Conservation (phyloP, 1,284 basidiomycete genomes). For the Malassezia restricta region DNA sequence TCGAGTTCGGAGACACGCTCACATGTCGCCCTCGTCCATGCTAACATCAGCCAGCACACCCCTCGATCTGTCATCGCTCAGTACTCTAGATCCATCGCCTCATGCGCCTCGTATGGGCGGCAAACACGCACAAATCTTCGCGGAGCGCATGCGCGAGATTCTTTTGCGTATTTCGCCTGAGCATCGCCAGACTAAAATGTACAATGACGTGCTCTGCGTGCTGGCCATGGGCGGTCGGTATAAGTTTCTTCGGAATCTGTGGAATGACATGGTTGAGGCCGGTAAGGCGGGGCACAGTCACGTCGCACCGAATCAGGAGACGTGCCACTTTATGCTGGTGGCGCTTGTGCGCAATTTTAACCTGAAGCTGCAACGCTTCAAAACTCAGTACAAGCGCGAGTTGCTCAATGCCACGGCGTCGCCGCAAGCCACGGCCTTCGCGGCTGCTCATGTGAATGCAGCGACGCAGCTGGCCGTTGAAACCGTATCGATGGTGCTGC, state of each 20-base stretch:
- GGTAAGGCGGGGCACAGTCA: background rate
- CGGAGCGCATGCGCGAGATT: constrained; percentile 2
- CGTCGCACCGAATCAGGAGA: constrained; percentile 18
- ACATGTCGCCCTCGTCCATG: background rate
- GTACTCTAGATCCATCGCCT: constrained; percentile 1
- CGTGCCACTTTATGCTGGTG: constrained; percentile 31
- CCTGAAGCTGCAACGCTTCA: constrained; percentile 18
- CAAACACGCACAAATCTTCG: background rate
- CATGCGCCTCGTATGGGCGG: constrained; percentile 6
- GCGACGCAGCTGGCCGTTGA: constrained; percentile 24
- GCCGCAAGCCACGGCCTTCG: constrained; percentile 9
- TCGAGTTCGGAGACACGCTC: background rate
- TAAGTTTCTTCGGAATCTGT: constrained; percentile 27
- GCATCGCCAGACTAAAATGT: constrained; percentile 10
- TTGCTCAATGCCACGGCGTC: background rate
- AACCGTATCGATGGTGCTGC: constrained; percentile 24
- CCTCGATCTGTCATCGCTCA: constrained; percentile 10
- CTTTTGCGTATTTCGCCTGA: constrained; percentile 1
- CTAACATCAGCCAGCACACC: background rate
- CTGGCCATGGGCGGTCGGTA: constrained; percentile 27
- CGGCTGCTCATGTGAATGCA: constrained; percentile 17
- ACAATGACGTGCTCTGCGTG: constrained; percentile 28
- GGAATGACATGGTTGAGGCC: constrained; percentile 23
- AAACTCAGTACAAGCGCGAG: constrained; percentile 1
- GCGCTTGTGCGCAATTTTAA: constrained; percentile 28